Conservation (phyloP, 164 flowering plant genomes). For the Aristolochia californica region DNA sequence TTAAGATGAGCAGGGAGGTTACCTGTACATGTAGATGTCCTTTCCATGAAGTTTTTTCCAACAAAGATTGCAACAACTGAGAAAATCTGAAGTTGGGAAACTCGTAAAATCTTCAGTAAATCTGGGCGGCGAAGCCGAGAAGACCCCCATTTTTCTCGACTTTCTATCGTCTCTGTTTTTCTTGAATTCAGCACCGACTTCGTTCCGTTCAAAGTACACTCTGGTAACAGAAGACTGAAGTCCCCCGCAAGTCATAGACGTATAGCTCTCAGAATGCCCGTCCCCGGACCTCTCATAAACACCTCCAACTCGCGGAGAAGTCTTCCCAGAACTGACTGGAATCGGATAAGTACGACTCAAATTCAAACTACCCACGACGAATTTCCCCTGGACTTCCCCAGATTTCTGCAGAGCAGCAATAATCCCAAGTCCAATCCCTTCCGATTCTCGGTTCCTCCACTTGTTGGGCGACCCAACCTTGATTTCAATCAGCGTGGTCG, state of each 20-base stretch:
- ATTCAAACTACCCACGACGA: constrained; percentile 17
- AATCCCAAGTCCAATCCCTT: constrained; percentile 35
- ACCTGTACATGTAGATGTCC: constrained; percentile 13
- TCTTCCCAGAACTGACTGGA: constrained; percentile 15
- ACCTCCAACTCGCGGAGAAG: constrained; percentile 3
- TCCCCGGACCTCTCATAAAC: constrained; percentile 5
- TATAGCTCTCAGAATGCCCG: constrained; percentile 30
- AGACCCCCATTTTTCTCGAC: constrained; percentile 1
- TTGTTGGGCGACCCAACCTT: constrained; percentile 24
- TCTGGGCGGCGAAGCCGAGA: constrained; percentile 6
- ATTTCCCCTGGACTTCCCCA: constrained; percentile 16
- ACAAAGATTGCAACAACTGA: constrained; percentile 5
- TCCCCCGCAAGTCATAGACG: constrained; percentile 32
- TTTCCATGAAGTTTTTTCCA: constrained; percentile 7
- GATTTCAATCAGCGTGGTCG: constrained; percentile 15
- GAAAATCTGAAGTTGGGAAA: constrained; percentile 3
- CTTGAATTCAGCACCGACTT: not conserved
- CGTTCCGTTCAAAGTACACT: not conserved
- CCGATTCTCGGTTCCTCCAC: constrained; percentile 16
- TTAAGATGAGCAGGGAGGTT: not conserved
- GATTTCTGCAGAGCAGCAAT: constrained; percentile 41
- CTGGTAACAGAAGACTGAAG: constrained; percentile 21
- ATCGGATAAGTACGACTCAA: constrained; percentile 28
- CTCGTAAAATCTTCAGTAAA: not conserved
- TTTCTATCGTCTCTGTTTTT: not conserved